Conservation (phyloP, 1,139 yeast species). For the Diutina siamensis region DNA sequence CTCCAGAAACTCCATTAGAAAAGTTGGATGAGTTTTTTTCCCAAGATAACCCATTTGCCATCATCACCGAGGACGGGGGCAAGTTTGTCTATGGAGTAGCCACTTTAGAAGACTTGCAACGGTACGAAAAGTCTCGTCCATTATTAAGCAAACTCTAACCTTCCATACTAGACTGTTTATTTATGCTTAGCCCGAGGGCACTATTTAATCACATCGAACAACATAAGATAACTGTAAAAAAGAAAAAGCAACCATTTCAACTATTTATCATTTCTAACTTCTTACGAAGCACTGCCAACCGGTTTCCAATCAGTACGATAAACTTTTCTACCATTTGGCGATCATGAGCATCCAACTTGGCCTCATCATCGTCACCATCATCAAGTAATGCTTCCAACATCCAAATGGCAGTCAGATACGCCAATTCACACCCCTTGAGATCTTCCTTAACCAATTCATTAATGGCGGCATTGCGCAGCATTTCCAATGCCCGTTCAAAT, state of each 20-base stretch:
- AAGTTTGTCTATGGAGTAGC: constrained; percentile 54
- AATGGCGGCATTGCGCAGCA: constrained; percentile 84
- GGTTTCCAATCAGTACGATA: constrained; percentile 59
- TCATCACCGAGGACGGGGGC: constrained; percentile 43
- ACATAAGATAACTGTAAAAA: too few species aligned
- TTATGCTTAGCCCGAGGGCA: too few species aligned
- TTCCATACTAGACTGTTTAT: neutral
- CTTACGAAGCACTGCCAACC: constrained; percentile 48
- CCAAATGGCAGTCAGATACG: constrained; percentile 90
- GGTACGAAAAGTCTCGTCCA: constrained; percentile 44
- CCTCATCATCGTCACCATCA: constrained; percentile 26
- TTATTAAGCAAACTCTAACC: constrained; percentile 13
- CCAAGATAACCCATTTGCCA: constrained; percentile 44
- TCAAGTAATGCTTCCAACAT: constrained; percentile 82
- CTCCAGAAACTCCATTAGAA: constrained; percentile 50
- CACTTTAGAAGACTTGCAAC: constrained; percentile 47
- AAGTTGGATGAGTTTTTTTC: constrained; percentile 41
- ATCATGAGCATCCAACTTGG: constrained; percentile 56
- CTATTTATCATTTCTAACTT: constrained; percentile 18
- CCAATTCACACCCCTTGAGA: constrained; percentile 68
- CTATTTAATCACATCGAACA: too few species aligned
- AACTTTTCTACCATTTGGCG: constrained; percentile 64
- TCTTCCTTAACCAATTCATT: constrained; percentile 74
- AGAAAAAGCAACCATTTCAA: too few species aligned
- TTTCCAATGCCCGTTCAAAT: constrained; percentile 87